These are phyloP conservation scores for Gnetum montanum DNA, from an alignment of 75 land plant species.

Conservation along the genomic window DNA sequence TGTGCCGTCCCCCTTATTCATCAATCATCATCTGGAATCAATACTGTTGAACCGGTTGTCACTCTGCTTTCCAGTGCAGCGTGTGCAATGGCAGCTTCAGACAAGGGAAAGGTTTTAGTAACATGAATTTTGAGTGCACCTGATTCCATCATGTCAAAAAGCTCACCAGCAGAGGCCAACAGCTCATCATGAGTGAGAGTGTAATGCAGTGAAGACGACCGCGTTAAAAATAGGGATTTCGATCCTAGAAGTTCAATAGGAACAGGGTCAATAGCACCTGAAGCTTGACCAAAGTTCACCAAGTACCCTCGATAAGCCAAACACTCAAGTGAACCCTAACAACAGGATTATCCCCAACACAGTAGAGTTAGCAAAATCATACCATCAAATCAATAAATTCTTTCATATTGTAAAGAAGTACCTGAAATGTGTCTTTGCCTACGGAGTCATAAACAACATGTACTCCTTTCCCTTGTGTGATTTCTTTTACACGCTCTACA, in stretches of 20 bases:
- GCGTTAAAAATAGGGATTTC: constrained; percentile 73
- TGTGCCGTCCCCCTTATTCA: too few species aligned
- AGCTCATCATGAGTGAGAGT: constrained; percentile 72
- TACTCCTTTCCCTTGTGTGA: constrained; percentile 84
- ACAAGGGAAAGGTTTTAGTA: constrained; percentile 74
- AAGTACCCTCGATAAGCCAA: not conserved
- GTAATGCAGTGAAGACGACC: constrained; percentile 75
- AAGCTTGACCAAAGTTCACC: constrained; percentile 69
- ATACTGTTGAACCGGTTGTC: constrained; percentile 77
- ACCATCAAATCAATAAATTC: too few species aligned
- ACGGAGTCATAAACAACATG: constrained; percentile 93
- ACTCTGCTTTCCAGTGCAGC: constrained; percentile 68
- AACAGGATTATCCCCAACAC: too few species aligned
- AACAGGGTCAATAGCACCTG: constrained; percentile 81
- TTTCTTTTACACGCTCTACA: constrained; percentile 61
- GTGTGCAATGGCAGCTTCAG: constrained; percentile 88
- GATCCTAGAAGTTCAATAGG: constrained; percentile 46
- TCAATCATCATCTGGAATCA: constrained; percentile 42
- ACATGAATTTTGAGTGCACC: constrained; percentile 64
- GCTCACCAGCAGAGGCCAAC: constrained; percentile 70
- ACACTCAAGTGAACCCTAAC: constrained; percentile 22
- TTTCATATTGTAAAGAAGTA: constrained; percentile 19
- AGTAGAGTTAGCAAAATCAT: too few species aligned
- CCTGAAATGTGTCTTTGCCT: constrained; percentile 91
- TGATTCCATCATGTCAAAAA: constrained; percentile 54